Evolutionary conservation across 2,329 filamentous ascomycete species (phyloP).

Genomic region (Ilyonectria destructans): DNA sequence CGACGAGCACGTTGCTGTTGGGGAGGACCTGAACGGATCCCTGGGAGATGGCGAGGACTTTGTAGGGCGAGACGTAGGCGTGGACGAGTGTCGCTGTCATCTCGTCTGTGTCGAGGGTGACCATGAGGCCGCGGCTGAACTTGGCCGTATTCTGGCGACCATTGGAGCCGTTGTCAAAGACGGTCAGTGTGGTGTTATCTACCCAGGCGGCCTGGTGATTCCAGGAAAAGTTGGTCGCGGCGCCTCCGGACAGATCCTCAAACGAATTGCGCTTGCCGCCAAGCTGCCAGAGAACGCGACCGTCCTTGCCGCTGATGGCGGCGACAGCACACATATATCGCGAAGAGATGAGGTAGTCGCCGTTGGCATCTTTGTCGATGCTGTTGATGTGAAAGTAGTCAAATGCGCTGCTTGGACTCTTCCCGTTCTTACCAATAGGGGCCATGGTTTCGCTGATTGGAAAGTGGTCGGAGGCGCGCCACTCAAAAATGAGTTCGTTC

Average conservation of each 20-base stretch:
- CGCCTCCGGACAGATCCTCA: constrained; percentile 52
- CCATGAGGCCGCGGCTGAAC: constrained; percentile 47
- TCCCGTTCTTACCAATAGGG: constrained; percentile 41
- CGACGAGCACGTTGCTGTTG: constrained; percentile 69
- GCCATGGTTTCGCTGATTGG: constrained; percentile 35
- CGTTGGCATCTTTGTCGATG: constrained; percentile 65
- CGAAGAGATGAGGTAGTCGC: constrained; percentile 70
- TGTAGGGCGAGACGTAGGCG: constrained; percentile 63
- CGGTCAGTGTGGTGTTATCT: constrained; percentile 67
- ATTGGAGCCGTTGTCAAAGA: constrained; percentile 56
- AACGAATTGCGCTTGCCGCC: constrained; percentile 64
- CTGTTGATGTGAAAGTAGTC: constrained; percentile 74
- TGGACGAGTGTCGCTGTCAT: constrained; percentile 56
- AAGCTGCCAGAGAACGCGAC: constrained; percentile 68
- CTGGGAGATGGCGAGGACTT: constrained; percentile 56
- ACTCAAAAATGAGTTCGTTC: constrained; percentile 66
- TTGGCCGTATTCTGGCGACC: constrained; percentile 34
- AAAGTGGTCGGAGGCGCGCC: constrained; percentile 55
- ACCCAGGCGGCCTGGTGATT: constrained; percentile 68
- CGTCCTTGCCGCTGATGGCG: constrained; percentile 64
- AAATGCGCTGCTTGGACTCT: constrained; percentile 55
- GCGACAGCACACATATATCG: constrained; percentile 65
- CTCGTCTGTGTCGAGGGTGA: constrained; percentile 41
- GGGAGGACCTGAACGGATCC: constrained; percentile 69
- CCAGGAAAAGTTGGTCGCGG: constrained; percentile 60